phyloP scores from a whole-genome alignment of 805 yeast genomes.

The Hanseniaspora clermontiae region DNA sequence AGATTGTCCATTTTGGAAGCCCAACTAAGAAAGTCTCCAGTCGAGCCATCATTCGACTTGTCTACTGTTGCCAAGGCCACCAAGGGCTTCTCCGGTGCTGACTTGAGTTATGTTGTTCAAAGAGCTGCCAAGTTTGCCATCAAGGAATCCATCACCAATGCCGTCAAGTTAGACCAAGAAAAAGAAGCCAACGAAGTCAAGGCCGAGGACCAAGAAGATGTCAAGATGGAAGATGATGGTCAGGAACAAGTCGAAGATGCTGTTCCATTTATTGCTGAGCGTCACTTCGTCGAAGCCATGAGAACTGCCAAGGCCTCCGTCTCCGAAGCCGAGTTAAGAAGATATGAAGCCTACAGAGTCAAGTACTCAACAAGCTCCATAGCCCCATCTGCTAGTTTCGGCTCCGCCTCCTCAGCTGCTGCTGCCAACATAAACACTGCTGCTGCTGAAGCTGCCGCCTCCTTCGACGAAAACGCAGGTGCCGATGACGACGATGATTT shows the following conservation, averaged over 20 bases:
- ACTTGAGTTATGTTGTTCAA: slow-evolving; percentile 90
- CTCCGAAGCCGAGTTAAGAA: slow-evolving; percentile 91
- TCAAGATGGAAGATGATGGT: slow-evolving; percentile 36
- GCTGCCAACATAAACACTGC: slow-evolving; percentile 42
- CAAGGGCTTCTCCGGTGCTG: slow-evolving; percentile 99
- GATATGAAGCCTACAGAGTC: slow-evolving; percentile 94
- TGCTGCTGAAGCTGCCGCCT: slow-evolving; percentile 25
- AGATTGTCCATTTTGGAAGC: slow-evolving; percentile 88
- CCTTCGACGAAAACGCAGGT: slow-evolving; percentile 30
- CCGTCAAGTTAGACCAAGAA: slow-evolving; percentile 23
- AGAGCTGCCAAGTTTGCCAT: slow-evolving; percentile 98
- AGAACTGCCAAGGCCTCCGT: slow-evolving; percentile 97
- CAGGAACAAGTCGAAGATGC: slow-evolving; percentile 69
- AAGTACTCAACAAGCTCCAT: slow-evolving; percentile 67
- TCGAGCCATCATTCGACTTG: slow-evolving; percentile 91
- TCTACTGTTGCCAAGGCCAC: slow-evolving; percentile 82
- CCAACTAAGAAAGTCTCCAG: slow-evolving; percentile 94
- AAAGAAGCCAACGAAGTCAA: slow-evolving; percentile 25
- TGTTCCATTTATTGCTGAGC: slow-evolving; percentile 87
- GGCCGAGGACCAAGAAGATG: slow-evolving; percentile 42
- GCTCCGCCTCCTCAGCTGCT: slow-evolving; percentile 52
- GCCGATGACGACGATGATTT: slow-evolving; percentile 54
- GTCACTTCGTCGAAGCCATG: slow-evolving; percentile 98
- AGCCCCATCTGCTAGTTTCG: slow-evolving; percentile 45
- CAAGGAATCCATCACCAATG: slow-evolving; percentile 72